Conservation (phyloP, 2,329 filamentous ascomycete species). For the Neopestalotiopsis sp. region DNA sequence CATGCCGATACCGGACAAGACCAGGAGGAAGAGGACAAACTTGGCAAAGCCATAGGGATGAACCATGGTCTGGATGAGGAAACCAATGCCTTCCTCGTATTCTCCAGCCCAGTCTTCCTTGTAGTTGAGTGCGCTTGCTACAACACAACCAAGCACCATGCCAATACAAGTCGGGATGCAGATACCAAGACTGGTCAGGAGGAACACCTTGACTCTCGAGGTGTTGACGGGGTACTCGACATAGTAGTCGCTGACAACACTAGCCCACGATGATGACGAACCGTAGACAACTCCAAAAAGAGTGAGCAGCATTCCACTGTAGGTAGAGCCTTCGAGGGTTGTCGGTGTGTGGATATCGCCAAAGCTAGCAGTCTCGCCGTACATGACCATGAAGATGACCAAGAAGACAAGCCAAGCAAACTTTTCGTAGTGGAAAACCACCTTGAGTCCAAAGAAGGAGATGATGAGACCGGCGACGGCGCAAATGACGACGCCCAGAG, state of each 20-base stretch:
- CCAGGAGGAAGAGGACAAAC: slow-evolving; percentile 38
- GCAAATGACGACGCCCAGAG: slow-evolving; percentile 59
- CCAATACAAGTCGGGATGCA: slow-evolving; percentile 52
- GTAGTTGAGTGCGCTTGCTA: slow-evolving; percentile 46
- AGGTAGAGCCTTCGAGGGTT: slow-evolving; percentile 38
- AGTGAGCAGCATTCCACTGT: slow-evolving; percentile 45
- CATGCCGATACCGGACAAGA: slow-evolving; percentile 49
- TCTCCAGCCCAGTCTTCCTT: slow-evolving; percentile 43
- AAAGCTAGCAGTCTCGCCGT: slow-evolving; percentile 47
- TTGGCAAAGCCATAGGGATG: slow-evolving; percentile 52
- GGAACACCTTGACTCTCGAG: slow-evolving; percentile 50
- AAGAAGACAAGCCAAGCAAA: slow-evolving; percentile 55
- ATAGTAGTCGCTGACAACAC: slow-evolving; percentile 51
- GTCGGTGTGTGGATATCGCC: slow-evolving; percentile 44
- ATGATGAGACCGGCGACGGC: slow-evolving; percentile 53
- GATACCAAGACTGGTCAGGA: slow-evolving; percentile 53
- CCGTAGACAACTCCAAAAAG: slow-evolving; percentile 53
- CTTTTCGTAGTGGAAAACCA: slow-evolving; percentile 54
- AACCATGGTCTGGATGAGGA: slow-evolving; percentile 49
- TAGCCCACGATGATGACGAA: slow-evolving; percentile 53
- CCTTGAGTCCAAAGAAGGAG: slow-evolving; percentile 55
- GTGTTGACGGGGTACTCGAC: slow-evolving; percentile 53
- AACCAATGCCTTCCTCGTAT: slow-evolving; percentile 48
- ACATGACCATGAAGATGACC: slow-evolving; percentile 54
- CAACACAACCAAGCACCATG: slow-evolving; percentile 50